These are phyloP conservation scores for Erodium maritimum DNA, from an alignment of 345 rosid genomes.

Conservation along the genomic window DNA sequence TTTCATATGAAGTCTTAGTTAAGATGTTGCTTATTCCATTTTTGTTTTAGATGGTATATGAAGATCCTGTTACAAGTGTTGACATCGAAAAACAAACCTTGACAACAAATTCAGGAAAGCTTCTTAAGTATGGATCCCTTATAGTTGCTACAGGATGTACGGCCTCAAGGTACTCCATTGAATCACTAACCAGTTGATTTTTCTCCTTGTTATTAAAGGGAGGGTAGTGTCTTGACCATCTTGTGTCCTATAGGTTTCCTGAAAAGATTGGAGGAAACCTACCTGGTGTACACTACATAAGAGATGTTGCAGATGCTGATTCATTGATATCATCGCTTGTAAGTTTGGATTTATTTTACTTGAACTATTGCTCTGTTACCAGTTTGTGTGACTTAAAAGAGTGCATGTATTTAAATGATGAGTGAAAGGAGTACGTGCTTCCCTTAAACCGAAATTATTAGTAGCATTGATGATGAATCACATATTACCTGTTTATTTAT, in stretches of 20 bases:
- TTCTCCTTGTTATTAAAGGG: neutral
- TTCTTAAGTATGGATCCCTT: constrained; percentile 77
- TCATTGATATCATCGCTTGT: constrained; percentile 76
- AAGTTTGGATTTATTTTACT: constrained; percentile 14
- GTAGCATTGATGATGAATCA: neutral
- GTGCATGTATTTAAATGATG: neutral
- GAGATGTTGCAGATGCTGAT: constrained; percentile 91
- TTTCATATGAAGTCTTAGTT: neutral
- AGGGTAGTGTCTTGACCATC: constrained; percentile 7
- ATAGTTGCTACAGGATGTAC: constrained; percentile 89
- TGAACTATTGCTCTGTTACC: neutral
- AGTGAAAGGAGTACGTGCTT: neutral
- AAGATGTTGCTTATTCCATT: neutral
- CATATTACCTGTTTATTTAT: neutral
- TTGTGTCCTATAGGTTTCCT: constrained; percentile 55
- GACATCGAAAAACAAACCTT: constrained; percentile 77
- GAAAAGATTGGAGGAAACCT: constrained; percentile 86
- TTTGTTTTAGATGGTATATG: constrained; percentile 47
- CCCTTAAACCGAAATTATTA: neutral
- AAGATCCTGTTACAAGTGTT: constrained; percentile 70
- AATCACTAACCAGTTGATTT: neutral
- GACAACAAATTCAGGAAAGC: constrained; percentile 67
- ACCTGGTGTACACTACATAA: constrained; percentile 84
- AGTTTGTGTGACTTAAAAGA: neutral
- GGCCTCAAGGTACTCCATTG: constrained; percentile 54